Evolutionary conservation across 257 asterid genomes (phyloP).

Genomic region (Mitragyna speciosa): DNA sequence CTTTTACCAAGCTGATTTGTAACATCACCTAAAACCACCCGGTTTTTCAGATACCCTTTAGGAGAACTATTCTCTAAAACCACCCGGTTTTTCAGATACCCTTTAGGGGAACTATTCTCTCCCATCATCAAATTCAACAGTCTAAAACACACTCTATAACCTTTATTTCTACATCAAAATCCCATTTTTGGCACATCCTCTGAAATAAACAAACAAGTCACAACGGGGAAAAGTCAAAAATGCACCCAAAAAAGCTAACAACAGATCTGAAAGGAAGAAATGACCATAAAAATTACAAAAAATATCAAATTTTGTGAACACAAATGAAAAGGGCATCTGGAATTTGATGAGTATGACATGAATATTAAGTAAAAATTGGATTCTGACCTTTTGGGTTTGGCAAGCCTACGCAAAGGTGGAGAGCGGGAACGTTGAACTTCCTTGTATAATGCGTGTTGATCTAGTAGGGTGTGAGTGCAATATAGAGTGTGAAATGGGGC

Average conservation of each 20-base stretch:
- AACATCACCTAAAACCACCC: constrained; percentile 53
- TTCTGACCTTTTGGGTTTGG: background rate
- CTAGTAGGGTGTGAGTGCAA: too few species aligned
- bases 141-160: background rate
- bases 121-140: constrained; percentile 40
- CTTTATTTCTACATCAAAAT: background rate
- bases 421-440: background rate
- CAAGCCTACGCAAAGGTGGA: too few species aligned
- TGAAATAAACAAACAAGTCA: background rate
- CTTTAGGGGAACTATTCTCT: constrained; percentile 33
- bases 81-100: constrained; percentile 32
- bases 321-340: background rate
- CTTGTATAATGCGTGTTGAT: background rate
- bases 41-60: constrained; percentile 31
- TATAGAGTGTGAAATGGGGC: background rate
- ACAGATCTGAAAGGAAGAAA: background rate
- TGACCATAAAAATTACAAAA: background rate
- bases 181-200: background rate
- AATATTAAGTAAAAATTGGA: background rate
- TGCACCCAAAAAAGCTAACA: background rate
- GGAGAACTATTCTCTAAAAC: constrained; percentile 38
- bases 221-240: background rate
- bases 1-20: constrained; percentile 61
- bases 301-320: background rate
- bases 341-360: background rate